Conservation (phyloP, 1,284 basidiomycete species). For the Taiwanofungus camphoratus region DNA sequence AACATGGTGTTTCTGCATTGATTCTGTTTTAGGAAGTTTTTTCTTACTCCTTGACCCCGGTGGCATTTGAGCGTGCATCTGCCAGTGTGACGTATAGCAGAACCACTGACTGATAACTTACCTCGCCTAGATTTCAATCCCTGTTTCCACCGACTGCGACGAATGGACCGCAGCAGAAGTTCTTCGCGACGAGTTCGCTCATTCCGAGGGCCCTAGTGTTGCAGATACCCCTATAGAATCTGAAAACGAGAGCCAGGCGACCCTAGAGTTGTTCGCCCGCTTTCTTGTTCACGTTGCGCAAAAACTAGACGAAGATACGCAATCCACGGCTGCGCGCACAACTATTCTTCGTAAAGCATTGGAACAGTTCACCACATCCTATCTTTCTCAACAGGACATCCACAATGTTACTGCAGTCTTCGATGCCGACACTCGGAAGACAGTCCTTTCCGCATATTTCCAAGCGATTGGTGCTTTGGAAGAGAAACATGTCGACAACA, state of each 20-base stretch:
- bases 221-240: conserved; percentile 45
- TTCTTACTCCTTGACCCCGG: too few relatives aligned
- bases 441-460: conserved; percentile 80
- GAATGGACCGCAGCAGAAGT: conserved; percentile 89
- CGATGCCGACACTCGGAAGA: conserved; percentile 71
- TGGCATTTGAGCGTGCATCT: too few relatives aligned
- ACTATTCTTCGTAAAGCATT: conserved; percentile 71
- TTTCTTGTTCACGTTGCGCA: conserved; percentile 74
- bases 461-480: conserved; percentile 72
- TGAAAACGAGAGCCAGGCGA: conserved; percentile 55
- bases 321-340: conserved; percentile 51
- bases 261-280: conserved; percentile 72
- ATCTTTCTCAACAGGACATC: conserved; percentile 71
- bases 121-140: conserved; percentile 67
- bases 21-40: too few relatives aligned
- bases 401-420: conserved; percentile 78
- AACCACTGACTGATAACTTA: too few relatives aligned
- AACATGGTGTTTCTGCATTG: too few relatives aligned
- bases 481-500: conserved; percentile 47
- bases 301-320: conserved; percentile 49
- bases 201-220: conserved; percentile 55
- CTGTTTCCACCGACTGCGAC: conserved; percentile 69
- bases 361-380: conserved; percentile 73
- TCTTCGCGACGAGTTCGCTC: conserved; percentile 79
- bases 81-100: conserved; percentile 11